Evolutionary conservation across 306 rosid genomes (phyloP), one percentile per base, ranked within the genome.

Genomic region (Trifolium repens): DNA sequence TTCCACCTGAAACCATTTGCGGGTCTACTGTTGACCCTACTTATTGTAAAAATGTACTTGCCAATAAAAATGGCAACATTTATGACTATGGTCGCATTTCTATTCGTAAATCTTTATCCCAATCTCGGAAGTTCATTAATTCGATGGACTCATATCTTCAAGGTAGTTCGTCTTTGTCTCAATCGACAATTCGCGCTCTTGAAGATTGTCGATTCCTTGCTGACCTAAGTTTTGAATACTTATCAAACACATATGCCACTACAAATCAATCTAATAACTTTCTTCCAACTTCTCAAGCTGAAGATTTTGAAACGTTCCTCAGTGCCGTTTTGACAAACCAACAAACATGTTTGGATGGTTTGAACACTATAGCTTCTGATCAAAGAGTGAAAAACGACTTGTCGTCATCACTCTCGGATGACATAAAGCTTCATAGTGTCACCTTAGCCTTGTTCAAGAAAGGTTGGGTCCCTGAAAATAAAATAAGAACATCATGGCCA

Each of bases 281-380:
- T 44, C 87, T 93, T 24, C 75, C 90, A 7, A 57, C 27, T 54
- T 40, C 86, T 39, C 67, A 83, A 75, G 94, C 94, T 5, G 89
- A 93, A 27, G 90, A 90, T 13, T 50, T 85, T 12, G 86, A 84
- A 81, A 85, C 93, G 3, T 9, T 79, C 10, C 79, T 93, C 9
- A 91, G 96, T 64, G 98, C 89, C 1, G 76, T 87, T 55, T 59
- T 91, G 80, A 91, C 96, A 1, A 90, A 89, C 65, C 90, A 89
- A 64, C 91, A 93, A 35, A 91, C 96, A 6, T 93, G 98, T 65
- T 61, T 86, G n/a, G 96, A 93, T 0, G 96, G 96, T 14, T 66
- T 93, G 2, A 13, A 46, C 15, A 68, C 88, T 3, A 54, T 84
- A 22, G 62, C 91, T n/a, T 82, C 86, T n/a, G 80, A 89, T 71